A percentile compares a stretch with the other conserved stretches of the same genome.
Evolutionary conservation across 768 basidiomycete genomes (phyloP).

Genomic region (Pisolithus orientalis): DNA sequence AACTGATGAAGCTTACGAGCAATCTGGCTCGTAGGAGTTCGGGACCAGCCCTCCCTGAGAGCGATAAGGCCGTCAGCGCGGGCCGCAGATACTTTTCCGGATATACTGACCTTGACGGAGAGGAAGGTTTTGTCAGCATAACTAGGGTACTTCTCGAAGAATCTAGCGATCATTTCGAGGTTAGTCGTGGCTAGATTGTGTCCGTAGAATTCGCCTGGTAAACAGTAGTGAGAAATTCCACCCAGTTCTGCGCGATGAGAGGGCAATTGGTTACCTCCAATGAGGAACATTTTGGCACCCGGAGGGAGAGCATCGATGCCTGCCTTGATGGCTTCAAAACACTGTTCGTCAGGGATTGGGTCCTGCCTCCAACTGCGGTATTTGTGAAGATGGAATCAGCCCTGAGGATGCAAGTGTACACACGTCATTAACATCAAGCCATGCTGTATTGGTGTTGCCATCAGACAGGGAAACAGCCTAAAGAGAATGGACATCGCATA

Average conservation of each 20-base stretch:
- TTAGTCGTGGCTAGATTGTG: constrained; percentile 35
- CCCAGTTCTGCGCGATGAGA: not conserved
- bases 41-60: constrained; percentile 17
- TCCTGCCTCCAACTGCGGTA: constrained; percentile 35
- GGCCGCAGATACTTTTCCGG: not conserved
- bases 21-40: constrained; percentile 9
- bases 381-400: not conserved
- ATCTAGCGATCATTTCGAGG: constrained; percentile 42
- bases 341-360: constrained; percentile 48
- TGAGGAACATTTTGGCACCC: constrained; percentile 44
- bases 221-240: constrained; percentile 1
- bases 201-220: constrained; percentile 54
- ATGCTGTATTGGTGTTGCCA: constrained; percentile 22
- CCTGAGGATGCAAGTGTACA: constrained; percentile 3
- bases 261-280: constrained; percentile 33
- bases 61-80: not conserved
- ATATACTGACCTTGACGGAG: constrained; percentile 25
- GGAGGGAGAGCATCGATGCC: constrained; percentile 37
- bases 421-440: constrained; percentile 58
- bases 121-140: constrained; percentile 30
- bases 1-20: constrained; percentile 20
- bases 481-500: constrained; percentile 14
- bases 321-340: constrained; percentile 56
- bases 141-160: constrained; percentile 39
- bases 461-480: not conserved